Evolutionary conservation across 2,329 filamentous ascomycete genomes (phyloP), one percentile per base, ranked within the genome.

Genomic region (Alternaria ventricosa): DNA sequence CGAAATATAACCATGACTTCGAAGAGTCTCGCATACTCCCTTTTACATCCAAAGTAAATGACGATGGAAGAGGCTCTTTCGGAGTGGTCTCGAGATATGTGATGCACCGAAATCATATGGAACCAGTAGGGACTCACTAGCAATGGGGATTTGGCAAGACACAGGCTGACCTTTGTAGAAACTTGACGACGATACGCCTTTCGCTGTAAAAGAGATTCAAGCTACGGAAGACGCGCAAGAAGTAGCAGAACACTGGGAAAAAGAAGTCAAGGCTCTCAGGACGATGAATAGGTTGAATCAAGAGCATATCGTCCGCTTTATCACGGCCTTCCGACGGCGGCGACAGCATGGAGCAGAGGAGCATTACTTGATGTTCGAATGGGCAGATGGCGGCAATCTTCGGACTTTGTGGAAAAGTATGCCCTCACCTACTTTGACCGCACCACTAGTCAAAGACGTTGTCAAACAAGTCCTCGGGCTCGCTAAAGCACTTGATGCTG

Each of bases 331-430:
- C 22, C 49, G 60, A 10, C 49, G 67, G 13, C 33, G 46, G 11
- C n/a, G 57, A 18, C 20, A 47, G 11, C 6, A 27, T 15, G 36
- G 56, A 2, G 57, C 49, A 11, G 15, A 41, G 1, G 61, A 58
- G 27, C 58, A 72, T 12, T 72, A 69, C 41, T 10, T 75, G 4
- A 67, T 73, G 18, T 67, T 69, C 15, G 61, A 71, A 27, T 75
- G 71, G 71, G 72, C 72, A 1, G 61, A 73, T 8, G 68, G 67
- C 2, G 71, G 71, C 2, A 73, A 69, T 55, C 65, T 75, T 8
- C 23, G 51, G 3, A 30, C 63, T 47, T 47, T 71, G 6, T 73
- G 71, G 70, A 55, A 68, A 5, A 23, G 6, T 4, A 58, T 28
- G 4, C 64, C 64, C 22, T 9, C 28, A 3, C 69, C 66, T 18